Evolutionary conservation across 1,284 basidiomycete genomes (phyloP).

Genomic region (Melampsora larici-populina): DNA sequence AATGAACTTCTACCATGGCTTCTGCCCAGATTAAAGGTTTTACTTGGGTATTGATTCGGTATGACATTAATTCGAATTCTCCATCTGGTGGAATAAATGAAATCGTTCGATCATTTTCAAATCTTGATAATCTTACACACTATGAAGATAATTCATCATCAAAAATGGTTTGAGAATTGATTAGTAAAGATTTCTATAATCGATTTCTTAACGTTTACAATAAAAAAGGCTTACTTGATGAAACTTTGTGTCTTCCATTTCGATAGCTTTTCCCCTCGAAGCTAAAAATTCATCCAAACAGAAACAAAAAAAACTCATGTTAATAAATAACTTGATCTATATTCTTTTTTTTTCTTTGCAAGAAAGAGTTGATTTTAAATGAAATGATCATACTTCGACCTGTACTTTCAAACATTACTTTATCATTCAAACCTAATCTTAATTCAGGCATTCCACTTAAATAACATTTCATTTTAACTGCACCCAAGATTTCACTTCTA

Average conservation of each 20-base stretch:
- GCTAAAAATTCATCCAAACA: slow-evolving; percentile 58
- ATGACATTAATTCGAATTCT: slow-evolving; percentile 97
- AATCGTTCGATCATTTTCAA: slow-evolving; percentile 98
- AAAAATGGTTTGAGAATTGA: neutral
- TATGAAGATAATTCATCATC: neutral
- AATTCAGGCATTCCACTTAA: slow-evolving; percentile 98
- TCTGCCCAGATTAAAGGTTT: slow-evolving; percentile 99
- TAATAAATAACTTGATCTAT: slow-evolving; percentile 2
- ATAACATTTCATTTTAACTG: slow-evolving; percentile 99
- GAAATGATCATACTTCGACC: slow-evolving; percentile 70
- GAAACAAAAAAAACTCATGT: neutral
- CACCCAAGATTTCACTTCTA: slow-evolving; percentile 92
- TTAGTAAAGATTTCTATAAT: neutral
- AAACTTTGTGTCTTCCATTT: slow-evolving; percentile 99
- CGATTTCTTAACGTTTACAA: neutral
- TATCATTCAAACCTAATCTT: slow-evolving; percentile 92
- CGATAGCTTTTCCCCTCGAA: slow-evolving; percentile 92
- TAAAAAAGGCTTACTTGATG: slow-evolving; percentile 63
- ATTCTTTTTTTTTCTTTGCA: neutral
- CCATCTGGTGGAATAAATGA: slow-evolving; percentile 99
- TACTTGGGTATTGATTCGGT: slow-evolving; percentile 89
- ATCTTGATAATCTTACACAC: slow-evolving; percentile 97
- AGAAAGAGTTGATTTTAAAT: neutral
- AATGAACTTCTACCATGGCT: slow-evolving; percentile 90
- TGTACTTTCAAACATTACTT: slow-evolving; percentile 98